Conservation (phyloP, 75 land plant genomes). For the Isoetes taiwanensis region DNA sequence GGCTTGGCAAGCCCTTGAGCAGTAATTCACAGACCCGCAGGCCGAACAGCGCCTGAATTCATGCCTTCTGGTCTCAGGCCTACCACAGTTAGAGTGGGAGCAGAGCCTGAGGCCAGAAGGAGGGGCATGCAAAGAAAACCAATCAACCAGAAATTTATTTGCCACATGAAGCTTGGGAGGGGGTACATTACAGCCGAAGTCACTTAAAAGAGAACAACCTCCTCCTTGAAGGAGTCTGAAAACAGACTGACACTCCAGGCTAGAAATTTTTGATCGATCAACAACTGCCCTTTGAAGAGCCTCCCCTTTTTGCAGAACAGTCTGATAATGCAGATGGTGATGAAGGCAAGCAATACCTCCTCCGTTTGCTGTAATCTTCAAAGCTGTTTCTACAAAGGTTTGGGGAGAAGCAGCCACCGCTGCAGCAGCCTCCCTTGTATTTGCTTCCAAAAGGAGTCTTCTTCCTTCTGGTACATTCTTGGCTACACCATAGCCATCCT, state of each 20-base stretch:
- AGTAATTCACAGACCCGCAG: constrained; percentile 76
- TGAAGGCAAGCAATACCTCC: constrained; percentile 8
- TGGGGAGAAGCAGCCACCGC: constrained; percentile 9
- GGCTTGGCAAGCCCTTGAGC: constrained; percentile 89
- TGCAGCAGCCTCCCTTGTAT: too few species aligned
- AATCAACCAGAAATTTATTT: constrained; percentile 54
- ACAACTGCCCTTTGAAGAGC: background rate
- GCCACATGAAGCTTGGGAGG: constrained; percentile 60
- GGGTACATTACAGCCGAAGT: constrained; percentile 74
- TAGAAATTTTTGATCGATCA: background rate
- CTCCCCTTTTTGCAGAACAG: background rate
- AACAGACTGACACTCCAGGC: background rate
- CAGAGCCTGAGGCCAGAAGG: constrained; percentile 41
- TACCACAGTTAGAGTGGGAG: constrained; percentile 63
- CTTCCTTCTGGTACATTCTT: constrained; percentile 33
- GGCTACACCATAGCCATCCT: constrained; percentile 62
- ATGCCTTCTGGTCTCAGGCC: constrained; percentile 68
- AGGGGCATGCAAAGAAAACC: constrained; percentile 35
- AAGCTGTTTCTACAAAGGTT: constrained; percentile 12
- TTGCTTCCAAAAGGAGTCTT: too few species aligned
- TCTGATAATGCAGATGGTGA: constrained; percentile 10
- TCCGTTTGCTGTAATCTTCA: background rate
- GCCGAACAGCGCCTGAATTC: constrained; percentile 90
- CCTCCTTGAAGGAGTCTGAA: constrained; percentile 5
- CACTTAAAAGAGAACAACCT: constrained; percentile 55